A percentile compares a stretch with the other conserved stretches of the same genome.
Evolutionary conservation across 495 filamentous ascomycete genomes (phyloP).

Genomic region (Aspergillus sclerotioniger): DNA sequence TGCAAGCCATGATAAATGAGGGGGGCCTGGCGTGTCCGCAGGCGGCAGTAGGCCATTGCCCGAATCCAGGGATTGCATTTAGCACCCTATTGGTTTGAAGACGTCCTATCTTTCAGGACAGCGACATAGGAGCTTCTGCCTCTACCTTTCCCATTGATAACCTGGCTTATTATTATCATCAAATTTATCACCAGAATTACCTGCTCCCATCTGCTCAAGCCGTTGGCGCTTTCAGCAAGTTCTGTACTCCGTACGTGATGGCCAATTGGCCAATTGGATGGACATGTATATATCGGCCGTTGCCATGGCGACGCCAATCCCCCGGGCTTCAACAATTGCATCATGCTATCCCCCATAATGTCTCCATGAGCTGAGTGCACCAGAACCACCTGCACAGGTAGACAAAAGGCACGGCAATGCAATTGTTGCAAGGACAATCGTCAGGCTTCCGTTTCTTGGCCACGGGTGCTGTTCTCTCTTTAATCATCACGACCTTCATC

Average conservation of each 20-base stretch:
- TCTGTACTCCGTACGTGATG: too few relatives aligned
- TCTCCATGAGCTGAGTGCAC: not conserved
- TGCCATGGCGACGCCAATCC: conserved; percentile 3
- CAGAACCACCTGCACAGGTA: not conserved
- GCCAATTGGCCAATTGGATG: too few relatives aligned
- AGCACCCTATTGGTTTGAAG: not conserved
- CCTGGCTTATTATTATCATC: too few relatives aligned
- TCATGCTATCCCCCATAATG: not conserved
- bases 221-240: too few relatives aligned
- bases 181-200: too few relatives aligned
- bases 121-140: not conserved
- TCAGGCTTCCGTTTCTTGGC: conserved; percentile 29
- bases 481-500: conserved; percentile 34
- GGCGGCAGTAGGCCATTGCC: conserved; percentile 14
- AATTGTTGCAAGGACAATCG: not conserved
- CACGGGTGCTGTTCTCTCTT: conserved; percentile 28
- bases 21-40: conserved; percentile 8
- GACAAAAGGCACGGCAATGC: not conserved
- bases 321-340: not conserved
- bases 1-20: conserved; percentile 3
- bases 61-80: too few relatives aligned
- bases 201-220: too few relatives aligned
- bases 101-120: not conserved
- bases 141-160: too few relatives aligned
- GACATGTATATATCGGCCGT: not conserved